Conservation (phyloP, 495 filamentous ascomycete species). For the Echria macrotheca region DNA sequence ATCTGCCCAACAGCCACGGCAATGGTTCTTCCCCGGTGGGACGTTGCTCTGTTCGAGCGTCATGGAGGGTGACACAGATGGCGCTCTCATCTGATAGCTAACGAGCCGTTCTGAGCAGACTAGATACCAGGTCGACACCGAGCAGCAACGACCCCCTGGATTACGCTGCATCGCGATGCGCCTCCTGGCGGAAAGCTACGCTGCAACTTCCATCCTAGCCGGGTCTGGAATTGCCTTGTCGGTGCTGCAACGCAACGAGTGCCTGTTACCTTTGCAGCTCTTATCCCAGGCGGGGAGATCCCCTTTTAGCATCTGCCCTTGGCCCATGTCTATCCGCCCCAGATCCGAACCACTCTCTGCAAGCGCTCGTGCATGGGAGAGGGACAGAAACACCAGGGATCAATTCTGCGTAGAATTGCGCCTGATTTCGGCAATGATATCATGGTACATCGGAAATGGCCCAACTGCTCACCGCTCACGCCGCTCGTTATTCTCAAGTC, state of each 20-base stretch:
- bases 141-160: background rate
- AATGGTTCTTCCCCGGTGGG: background rate
- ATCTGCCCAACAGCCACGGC: conserved; percentile 19
- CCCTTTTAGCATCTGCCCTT: background rate
- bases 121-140: conserved; percentile 1
- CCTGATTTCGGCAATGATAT: conserved; percentile 1
- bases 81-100: background rate
- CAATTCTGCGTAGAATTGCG: background rate
- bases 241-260: background rate
- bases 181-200: conserved; percentile 5
- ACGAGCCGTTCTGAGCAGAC: conserved; percentile 1
- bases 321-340: background rate
- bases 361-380: too few relatives aligned
- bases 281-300: too few relatives aligned
- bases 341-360: too few relatives aligned
- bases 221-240: background rate
- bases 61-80: conserved; percentile 6
- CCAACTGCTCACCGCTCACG: background rate
- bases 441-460: conserved; percentile 2
- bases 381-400: background rate
- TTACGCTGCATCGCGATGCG: conserved; percentile 6
- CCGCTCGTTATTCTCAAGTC: background rate
- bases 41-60: background rate
- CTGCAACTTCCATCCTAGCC: conserved; percentile 2
- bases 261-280: too few relatives aligned